A percentile compares a stretch with the other conserved stretches of the same genome.
Conservation (phyloP, 2,329 filamentous ascomycete species). For the Trichoderma koningii region DNA sequence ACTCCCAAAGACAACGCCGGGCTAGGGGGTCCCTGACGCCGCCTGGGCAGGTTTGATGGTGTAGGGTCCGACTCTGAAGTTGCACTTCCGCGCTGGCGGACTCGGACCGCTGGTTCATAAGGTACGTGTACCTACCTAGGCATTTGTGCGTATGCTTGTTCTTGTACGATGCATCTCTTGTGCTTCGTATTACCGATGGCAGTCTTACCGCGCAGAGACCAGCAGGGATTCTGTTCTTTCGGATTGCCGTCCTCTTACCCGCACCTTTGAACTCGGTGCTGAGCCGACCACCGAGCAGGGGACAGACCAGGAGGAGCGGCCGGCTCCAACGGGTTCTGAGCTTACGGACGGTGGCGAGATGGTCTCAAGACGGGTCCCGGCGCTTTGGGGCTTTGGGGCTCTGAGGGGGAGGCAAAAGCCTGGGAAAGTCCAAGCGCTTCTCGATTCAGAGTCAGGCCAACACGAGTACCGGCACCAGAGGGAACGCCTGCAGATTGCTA, state of each 20-base stretch:
- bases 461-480: slow-evolving; percentile 13
- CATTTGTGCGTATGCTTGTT: no score
- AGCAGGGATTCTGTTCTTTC: not conserved
- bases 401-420: not conserved
- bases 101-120: slow-evolving; percentile 1
- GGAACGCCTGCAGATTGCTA: not conserved
- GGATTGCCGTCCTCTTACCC: not conserved
- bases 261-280: not conserved
- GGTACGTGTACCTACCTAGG: no score
- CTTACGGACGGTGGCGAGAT: slow-evolving; percentile 11
- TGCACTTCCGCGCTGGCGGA: slow-evolving; percentile 15
- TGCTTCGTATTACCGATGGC: not conserved
- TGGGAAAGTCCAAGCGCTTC: slow-evolving; percentile 16
- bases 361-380: slow-evolving; percentile 22
- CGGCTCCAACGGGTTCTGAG: not conserved
- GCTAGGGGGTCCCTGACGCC: slow-evolving; percentile 23
- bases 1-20: not conserved
- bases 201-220: not conserved
- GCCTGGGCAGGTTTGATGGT: not conserved
- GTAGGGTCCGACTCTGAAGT: not conserved
- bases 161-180: no score
- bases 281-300: not conserved
- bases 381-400: not conserved
- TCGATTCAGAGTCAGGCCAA: not conserved
- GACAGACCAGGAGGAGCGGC: not conserved